A percentile compares a stretch with the other conserved stretches of the same genome.
Evolutionary conservation across 352 stramenopile genomes (phyloP).

Genomic region (Pythium insidiosum): DNA sequence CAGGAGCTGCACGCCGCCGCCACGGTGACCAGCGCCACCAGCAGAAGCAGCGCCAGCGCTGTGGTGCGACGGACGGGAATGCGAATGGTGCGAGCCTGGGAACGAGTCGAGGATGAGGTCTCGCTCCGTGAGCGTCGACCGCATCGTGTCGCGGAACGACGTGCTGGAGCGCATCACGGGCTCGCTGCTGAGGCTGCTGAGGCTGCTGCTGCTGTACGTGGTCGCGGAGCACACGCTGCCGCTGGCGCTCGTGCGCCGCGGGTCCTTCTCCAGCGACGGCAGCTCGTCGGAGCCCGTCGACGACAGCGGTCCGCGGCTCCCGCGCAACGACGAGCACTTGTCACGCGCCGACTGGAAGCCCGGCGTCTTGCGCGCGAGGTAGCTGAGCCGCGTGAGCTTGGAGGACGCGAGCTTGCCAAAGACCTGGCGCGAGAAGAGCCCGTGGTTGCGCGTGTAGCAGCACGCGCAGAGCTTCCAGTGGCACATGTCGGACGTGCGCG

Average conservation of each 20-base stretch:
- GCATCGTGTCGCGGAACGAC: too few relatives aligned
- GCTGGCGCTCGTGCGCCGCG: constrained; percentile 9
- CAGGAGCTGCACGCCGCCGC: background rate
- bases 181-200: background rate
- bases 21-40: background rate
- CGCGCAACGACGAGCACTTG: background rate
- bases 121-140: background rate
- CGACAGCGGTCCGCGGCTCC: constrained; percentile 4
- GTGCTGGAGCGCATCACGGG: background rate
- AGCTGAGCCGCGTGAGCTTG: constrained; percentile 19
- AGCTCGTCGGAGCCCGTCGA: background rate
- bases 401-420: constrained; percentile 42
- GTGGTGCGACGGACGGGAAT: background rate
- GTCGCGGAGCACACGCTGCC: constrained; percentile 7
- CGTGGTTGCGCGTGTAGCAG: constrained; percentile 59
- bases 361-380: constrained; percentile 9
- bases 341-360: background rate
- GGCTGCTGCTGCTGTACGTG: constrained; percentile 6
- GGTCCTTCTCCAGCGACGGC: constrained; percentile 3
- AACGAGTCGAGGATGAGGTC: background rate
- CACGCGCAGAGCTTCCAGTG: constrained; percentile 49
- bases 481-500: constrained; percentile 53
- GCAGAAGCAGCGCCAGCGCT: background rate
- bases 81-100: background rate
- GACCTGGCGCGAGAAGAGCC: constrained; percentile 41